Evolutionary conservation across 441 rosid species (phyloP), one percentile per base, ranked within the genome.

Genomic region (Erodium texanum): DNA sequence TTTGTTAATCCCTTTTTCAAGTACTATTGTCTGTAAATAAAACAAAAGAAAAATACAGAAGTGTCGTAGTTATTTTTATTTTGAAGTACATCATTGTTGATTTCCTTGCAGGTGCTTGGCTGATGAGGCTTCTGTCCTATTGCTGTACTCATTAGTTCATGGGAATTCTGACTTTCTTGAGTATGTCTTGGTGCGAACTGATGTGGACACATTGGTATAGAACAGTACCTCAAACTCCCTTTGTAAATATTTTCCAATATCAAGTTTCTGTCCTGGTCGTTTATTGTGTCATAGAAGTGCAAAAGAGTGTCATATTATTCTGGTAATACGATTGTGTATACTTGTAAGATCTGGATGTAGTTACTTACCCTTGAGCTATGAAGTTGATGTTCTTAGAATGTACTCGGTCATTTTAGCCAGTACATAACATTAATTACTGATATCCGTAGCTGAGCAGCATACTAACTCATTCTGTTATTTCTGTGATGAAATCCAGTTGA

Each of bases 131-230:
- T 91, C 99, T 16, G 95, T 82, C 66, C 83, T 95, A 61, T 84
- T 95, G 77, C 98, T 95, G 69, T 95, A 95, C 79, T 87, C 98
- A 32, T 71, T 95, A 85, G 73, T 95, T 73, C 95, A 89, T 79
- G 98, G 98, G 71, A 95, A 95, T 79, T 85, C 93, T n/a, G 87
- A 84, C 79, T 95, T 95, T 74, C 84, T 90, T 86, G 99, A 95
- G 83, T 89, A 95, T 76, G 95, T 92, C 45, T 78, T 95, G 75
- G 99, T 92, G 80, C 95, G 97, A 76, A 92, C 93, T 36, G 99
- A 95, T 85, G 22, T 92, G 84, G 99, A 95, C 81, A 95, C 93
- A 54, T 70, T 95, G 98, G 99, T 95, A 92, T 65, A 87, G 23
- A 65, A 54, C 64, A 54, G 52, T 68, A 70, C 38, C 73, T 71